Conservation (phyloP, 2,329 filamentous ascomycete genomes). For the Thielaviopsis ethacetica region DNA sequence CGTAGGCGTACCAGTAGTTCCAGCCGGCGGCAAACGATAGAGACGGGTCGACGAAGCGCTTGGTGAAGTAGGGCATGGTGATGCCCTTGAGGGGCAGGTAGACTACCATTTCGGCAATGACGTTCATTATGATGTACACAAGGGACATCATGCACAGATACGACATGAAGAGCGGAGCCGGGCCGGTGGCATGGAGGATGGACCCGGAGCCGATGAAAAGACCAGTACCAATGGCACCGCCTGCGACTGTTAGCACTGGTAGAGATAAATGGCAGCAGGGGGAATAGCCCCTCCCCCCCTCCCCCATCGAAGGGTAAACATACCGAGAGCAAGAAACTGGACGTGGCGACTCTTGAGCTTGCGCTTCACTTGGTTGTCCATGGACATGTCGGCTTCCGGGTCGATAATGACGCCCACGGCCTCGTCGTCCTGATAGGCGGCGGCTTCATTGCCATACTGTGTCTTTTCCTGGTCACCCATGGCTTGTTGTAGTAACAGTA, state of each 20-base stretch:
- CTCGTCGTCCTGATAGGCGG: neutral
- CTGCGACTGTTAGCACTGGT: conserved; percentile 8
- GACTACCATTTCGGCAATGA: conserved; percentile 37
- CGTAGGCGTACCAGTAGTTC: conserved; percentile 48
- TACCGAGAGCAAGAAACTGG: conserved; percentile 41
- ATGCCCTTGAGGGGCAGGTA: conserved; percentile 40
- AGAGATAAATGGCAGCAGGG: too few species aligned
- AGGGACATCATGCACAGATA: conserved; percentile 42
- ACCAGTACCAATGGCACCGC: conserved; percentile 45
- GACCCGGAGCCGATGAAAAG: conserved; percentile 45
- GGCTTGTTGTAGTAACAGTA: too few species aligned
- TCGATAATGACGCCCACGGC: conserved; percentile 2
- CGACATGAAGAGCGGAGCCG: conserved; percentile 53
- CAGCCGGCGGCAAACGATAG: conserved; percentile 40
- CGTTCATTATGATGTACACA: conserved; percentile 38
- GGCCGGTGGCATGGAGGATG: conserved; percentile 39
- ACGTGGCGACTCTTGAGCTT: conserved; percentile 44
- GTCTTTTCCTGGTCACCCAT: neutral
- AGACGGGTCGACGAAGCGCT: conserved; percentile 37
- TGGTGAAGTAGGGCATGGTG: conserved; percentile 38
- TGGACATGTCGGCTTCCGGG: conserved; percentile 12
- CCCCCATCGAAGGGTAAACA: neutral
- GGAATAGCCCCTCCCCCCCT: too few species aligned
- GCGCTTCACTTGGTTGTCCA: conserved; percentile 31
- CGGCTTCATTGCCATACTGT: neutral